Percentiles rank a stretch among this genome's conserved stretches.
phyloP scores from a whole-genome alignment of 2,329 filamentous ascomycete genomes.

The Corinectria fuckeliana region DNA sequence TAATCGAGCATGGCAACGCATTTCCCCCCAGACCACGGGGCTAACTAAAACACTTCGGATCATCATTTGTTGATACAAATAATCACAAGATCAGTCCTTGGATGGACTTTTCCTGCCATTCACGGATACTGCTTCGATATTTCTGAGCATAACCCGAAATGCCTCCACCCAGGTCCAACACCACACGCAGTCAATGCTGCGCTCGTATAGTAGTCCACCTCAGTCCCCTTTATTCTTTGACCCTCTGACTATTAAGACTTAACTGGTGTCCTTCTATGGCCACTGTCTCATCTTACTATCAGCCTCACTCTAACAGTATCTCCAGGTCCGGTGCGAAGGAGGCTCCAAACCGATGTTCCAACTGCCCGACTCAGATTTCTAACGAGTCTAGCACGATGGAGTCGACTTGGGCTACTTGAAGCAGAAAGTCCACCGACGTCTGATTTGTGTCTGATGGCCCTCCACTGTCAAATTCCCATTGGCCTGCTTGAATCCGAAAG shows the following conservation, averaged over 20 bases:
- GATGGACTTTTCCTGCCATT: background rate
- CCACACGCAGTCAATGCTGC: constrained; percentile 8
- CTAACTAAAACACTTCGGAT: no score
- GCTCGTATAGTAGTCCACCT: background rate
- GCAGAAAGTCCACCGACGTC: constrained; percentile 38
- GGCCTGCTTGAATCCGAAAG: constrained; percentile 42
- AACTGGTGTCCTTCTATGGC: no score
- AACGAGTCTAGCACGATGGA: constrained; percentile 40
- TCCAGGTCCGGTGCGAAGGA: no score
- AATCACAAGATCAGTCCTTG: no score
- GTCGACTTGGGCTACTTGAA: constrained; percentile 29
- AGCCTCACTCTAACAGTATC: no score
- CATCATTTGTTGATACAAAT: no score
- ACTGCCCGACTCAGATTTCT: no score
- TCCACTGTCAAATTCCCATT: constrained; percentile 39
- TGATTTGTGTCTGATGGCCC: constrained; percentile 41
- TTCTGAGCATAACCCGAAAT: background rate
- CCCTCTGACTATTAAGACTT: no score
- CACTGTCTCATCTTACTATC: constrained; percentile 57
- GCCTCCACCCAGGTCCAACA: constrained; percentile 9
- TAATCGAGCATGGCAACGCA: no score
- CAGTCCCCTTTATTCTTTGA: constrained; percentile 50
- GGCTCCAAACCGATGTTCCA: no score
- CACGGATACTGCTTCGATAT: no score
- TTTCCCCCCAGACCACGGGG: no score